Evolutionary conservation across 441 rosid species (phyloP), one percentile per base, ranked within the genome.

Genomic region (Corymbia calophylla): DNA sequence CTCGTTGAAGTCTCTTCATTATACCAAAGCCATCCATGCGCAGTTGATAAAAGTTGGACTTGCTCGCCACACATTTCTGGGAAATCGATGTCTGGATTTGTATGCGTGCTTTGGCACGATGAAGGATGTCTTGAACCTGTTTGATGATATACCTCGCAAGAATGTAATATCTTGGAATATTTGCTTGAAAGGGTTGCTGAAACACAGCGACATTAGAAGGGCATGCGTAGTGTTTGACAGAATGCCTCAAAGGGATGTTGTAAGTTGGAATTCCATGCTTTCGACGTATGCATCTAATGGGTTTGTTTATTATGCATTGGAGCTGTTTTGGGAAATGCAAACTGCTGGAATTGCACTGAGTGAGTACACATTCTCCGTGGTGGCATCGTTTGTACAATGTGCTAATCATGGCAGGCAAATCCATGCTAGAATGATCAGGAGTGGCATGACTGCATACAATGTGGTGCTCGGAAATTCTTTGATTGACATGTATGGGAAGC

Each of bases 251-350:
- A 90, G 95, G 85, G 96, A 97, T 93, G 94, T 93, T 85, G 96
- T 94, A 49, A 93, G 94, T 88, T 96, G 95, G 96, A 97, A 97
- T 88, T 94, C 97, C 9, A 94, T 96, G 94, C 93, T 94, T 68
- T 93, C 93, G 23, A 95, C 95, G 85, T 94, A 64, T 88, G 93
- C 89, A 80, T 94, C 91, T 51, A 88, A 89, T 89, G 97, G 95
- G 48, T 90, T 54, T 90, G 86, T 86, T n/a, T 89, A 80, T 89
- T 68, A 68, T 91, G 95, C 93, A 32, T 85, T 95, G 19, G 92
- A 91, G 87, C 29, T 88, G 89, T 95, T 95, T 87, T 27, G 88
- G 90, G 93, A 93, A 80, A 96, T 96, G 97, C 95, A 93, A 91
- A 89, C 82, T 18, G 86, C n/a, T 87, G 92, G 93, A 66, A 89